Conservation (phyloP, 164 flowering plant species). For the Buxus sempervirens region DNA sequence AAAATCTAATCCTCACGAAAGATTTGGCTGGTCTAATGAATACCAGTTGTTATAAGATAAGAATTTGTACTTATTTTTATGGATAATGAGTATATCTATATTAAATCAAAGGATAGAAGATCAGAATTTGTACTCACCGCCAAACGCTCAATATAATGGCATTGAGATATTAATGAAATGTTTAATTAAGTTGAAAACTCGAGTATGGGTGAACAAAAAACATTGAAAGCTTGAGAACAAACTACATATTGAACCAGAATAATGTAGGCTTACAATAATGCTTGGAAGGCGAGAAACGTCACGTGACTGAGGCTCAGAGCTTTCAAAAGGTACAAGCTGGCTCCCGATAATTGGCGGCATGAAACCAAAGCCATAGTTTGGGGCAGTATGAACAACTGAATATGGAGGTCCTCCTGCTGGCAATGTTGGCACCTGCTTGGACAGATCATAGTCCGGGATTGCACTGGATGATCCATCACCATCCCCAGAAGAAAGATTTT, state of each 20-base stretch:
- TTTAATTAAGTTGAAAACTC: not conserved
- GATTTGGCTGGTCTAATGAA: not conserved
- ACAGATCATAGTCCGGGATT: constrained; percentile 38
- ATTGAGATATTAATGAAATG: not conserved
- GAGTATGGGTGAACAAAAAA: not conserved
- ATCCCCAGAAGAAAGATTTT: constrained; percentile 37
- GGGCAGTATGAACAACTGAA: constrained; percentile 50
- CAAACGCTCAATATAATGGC: not conserved
- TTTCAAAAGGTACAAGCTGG: constrained; percentile 62
- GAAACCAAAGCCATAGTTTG: constrained; percentile 55
- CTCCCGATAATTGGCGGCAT: constrained; percentile 52
- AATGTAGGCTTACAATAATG: constrained; percentile 56
- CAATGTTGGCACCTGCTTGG: constrained; percentile 48
- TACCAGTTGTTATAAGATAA: too few relatives aligned
- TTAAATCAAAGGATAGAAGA: too few relatives aligned
- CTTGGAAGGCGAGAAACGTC: constrained; percentile 64
- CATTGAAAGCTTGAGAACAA: not conserved
- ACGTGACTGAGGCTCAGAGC: constrained; percentile 66
- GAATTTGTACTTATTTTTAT: not conserved
- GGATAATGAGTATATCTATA: too few relatives aligned
- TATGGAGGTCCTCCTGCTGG: constrained; percentile 51
- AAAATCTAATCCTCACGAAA: too few relatives aligned
- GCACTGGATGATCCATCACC: constrained; percentile 39
- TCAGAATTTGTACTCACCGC: not conserved
- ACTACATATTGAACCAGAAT: not conserved